These are phyloP conservation scores for Cadophora luteo-olivacea DNA, from an alignment of 2,329 filamentous ascomycete genomes.

Conservation along the genomic window DNA sequence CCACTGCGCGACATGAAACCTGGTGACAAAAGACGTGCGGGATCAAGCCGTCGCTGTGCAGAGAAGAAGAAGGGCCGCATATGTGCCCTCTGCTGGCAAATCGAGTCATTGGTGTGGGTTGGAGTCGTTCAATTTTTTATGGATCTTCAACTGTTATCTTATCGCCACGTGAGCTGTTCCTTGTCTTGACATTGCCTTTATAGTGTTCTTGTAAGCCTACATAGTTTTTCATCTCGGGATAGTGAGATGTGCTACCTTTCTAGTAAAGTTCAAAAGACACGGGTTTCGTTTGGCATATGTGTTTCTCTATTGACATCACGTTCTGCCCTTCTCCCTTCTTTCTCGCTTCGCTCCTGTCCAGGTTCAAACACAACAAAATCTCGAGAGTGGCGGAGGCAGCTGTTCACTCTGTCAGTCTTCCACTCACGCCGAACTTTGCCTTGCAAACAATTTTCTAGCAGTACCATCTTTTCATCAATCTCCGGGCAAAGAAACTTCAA, in stretches of 20 bases:
- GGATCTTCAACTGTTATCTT: constrained; percentile 47
- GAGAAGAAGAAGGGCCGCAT: constrained; percentile 27
- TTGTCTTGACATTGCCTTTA: too few relatives aligned
- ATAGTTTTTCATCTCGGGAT: too few relatives aligned
- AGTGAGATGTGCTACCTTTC: too few relatives aligned
- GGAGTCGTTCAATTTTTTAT: constrained; percentile 39
- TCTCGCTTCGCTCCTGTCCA: neutral
- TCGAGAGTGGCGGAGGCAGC: too few relatives aligned
- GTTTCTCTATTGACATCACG: constrained; percentile 51
- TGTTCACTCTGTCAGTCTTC: too few relatives aligned
- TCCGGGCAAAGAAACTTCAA: too few relatives aligned
- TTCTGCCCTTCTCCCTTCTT: constrained; percentile 46
- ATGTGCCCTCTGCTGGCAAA: constrained; percentile 35
- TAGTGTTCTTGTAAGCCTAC: too few relatives aligned
- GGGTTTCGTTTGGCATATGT: too few relatives aligned
- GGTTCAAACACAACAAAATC: neutral
- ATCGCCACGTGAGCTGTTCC: constrained; percentile 2
- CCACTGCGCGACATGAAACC: constrained; percentile 29
- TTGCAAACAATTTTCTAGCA: too few relatives aligned
- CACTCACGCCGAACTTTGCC: too few relatives aligned
- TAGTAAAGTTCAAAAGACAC: too few relatives aligned
- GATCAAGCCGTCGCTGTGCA: constrained; percentile 21
- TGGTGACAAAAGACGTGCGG: constrained; percentile 41
- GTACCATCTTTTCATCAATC: too few relatives aligned
- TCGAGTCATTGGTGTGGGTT: constrained; percentile 1